phyloP scores from a whole-genome alignment of 2,329 filamentous ascomycete genomes.

The Calycina herbarum region DNA sequence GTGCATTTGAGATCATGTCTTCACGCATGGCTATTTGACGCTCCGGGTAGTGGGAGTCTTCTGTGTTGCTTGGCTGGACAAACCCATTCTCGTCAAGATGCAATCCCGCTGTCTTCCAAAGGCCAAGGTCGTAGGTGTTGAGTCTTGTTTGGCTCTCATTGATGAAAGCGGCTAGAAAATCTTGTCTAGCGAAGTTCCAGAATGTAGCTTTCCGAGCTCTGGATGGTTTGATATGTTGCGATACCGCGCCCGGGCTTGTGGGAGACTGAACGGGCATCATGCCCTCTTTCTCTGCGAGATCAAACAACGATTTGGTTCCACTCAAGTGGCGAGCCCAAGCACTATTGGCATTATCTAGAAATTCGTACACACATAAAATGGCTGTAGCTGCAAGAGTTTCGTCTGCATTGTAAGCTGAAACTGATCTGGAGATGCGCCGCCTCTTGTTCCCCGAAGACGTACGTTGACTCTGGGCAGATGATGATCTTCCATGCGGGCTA shows the following conservation, averaged over 20 bases:
- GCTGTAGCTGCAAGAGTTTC: slow-evolving; percentile 65
- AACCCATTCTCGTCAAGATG: slow-evolving; percentile 55
- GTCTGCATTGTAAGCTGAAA: slow-evolving; percentile 49
- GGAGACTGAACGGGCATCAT: slow-evolving; percentile 45
- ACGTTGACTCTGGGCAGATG: slow-evolving; percentile 27
- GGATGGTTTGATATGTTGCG: slow-evolving; percentile 43
- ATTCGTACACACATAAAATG: slow-evolving; percentile 67
- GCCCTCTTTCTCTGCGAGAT: slow-evolving; percentile 51
- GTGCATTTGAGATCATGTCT: slow-evolving; percentile 62
- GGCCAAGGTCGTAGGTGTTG: slow-evolving; percentile 59
- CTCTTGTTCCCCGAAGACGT: slow-evolving; percentile 39
- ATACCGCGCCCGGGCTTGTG: slow-evolving; percentile 37
- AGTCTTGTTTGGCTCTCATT: slow-evolving; percentile 61
- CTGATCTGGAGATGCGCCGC: slow-evolving; percentile 44
- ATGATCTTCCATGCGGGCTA: slow-evolving; percentile 28
- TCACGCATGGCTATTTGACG: slow-evolving; percentile 55
- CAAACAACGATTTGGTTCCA: slow-evolving; percentile 63
- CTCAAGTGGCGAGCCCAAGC: slow-evolving; percentile 67
- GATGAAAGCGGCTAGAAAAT: slow-evolving; percentile 64
- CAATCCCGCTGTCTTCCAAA: slow-evolving; percentile 66
- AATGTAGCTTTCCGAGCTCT: slow-evolving; percentile 60
- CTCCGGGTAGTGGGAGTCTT: slow-evolving; percentile 42
- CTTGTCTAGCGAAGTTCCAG: slow-evolving; percentile 67
- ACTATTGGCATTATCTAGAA: slow-evolving; percentile 62
- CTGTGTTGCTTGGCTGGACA: slow-evolving; percentile 46